A percentile compares a stretch with the other conserved stretches of the same genome.
Evolutionary conservation across 108 stramenopile genomes (phyloP).

Genomic region (Fragilaria crotonensis): DNA sequence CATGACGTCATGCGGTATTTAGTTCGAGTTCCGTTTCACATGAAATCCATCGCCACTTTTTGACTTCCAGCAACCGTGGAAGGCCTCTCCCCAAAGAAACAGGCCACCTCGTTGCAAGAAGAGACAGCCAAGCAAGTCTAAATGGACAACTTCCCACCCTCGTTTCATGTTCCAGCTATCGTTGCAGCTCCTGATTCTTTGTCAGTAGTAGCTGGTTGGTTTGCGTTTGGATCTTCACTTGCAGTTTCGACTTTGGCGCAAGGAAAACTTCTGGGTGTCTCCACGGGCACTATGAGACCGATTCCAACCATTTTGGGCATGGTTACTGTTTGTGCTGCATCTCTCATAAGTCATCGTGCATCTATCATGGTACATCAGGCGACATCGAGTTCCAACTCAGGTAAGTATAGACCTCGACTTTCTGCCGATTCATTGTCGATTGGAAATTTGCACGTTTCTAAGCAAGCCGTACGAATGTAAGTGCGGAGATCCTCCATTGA

Average conservation of each 20-base stretch:
- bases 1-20: too few species aligned
- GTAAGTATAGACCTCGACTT: not conserved
- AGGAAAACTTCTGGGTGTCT: conserved; percentile 48
- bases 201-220: conserved; percentile 28
- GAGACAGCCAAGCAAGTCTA: too few species aligned
- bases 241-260: conserved; percentile 42
- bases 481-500: not conserved
- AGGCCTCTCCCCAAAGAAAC: too few species aligned
- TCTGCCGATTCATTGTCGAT: not conserved
- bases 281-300: conserved; percentile 50
- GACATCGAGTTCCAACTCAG: not conserved
- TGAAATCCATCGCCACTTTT: too few species aligned
- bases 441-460: conserved; percentile 11
- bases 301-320: conserved; percentile 45
- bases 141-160: too few species aligned
- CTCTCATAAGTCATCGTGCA: conserved; percentile 38
- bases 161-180: too few species aligned
- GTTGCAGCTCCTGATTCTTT: not conserved
- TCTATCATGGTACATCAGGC: not conserved
- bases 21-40: too few species aligned
- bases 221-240: conserved; percentile 36
- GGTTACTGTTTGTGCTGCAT: conserved; percentile 59
- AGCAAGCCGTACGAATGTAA: conserved; percentile 25
- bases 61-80: too few species aligned
- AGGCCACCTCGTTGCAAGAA: too few species aligned